Base-by-base conservation (phyloP, 2,329 filamentous ascomycete species). In the Clarireedia paspali region DNA sequence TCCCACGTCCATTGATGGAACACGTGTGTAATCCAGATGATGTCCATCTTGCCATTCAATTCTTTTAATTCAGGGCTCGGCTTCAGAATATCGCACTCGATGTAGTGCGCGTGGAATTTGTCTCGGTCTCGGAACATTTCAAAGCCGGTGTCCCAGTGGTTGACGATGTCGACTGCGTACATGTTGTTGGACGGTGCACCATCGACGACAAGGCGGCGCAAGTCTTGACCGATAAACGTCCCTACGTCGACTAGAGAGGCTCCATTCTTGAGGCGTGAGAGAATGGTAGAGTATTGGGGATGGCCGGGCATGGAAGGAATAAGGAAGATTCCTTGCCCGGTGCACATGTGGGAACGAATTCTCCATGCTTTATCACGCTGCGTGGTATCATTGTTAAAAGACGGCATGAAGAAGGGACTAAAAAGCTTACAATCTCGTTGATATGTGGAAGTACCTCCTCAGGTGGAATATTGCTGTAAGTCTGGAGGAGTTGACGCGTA, bases 1-100 rank as follows among this genome's bases (percentile, higher is more conserved):
- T 72, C 67, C 62, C 67, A 72, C 26, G 67, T 64, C 59, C 75
- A 76, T 9, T 76, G 65, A 53, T 77, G 75, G 47, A 77, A 69
- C 63, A 77, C 73, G 0, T 70, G 70, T 0, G 68, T 67, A 2
- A 72, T 66, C 39, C 72, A 67, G 6, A 77, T 61, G 17, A 77
- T 68, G 54, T 75, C 70, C 2, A 74, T 64, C 24, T 69, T 66
- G 6, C 70, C 70, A 17, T 71, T 62, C 24, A 75, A 60, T 48
- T 68, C 56, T 15, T 65, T 65, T 39, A 73, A 56, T 14, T 56
- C 57, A 6, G 63, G 62, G 0, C 67, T n/a, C 3, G 24, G 38
- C 53, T 15, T 15, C 2, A 39, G 70, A 1, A 66, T 27, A 45
- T 72, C 70, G 2, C 66, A 68, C 23, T 60, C 60, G 34, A 71